A percentile compares a stretch with the other conserved stretches of the same genome.
Conservation (phyloP, 1,284 basidiomycete genomes). For the Macrocystidia cucumis region DNA sequence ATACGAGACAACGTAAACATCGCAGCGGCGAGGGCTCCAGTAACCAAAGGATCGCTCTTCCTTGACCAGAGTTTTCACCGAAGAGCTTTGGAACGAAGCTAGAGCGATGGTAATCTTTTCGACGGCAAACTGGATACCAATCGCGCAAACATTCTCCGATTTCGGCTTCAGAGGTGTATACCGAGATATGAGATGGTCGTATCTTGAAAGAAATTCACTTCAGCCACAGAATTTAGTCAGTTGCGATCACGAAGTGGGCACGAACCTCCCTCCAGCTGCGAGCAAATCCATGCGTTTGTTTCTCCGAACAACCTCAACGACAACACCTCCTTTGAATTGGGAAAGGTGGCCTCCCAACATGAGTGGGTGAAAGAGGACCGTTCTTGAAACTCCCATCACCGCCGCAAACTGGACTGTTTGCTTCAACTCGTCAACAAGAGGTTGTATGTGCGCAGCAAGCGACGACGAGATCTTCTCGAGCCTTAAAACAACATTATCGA, state of each 20-base stretch:
- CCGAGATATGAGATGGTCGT: constrained; percentile 65
- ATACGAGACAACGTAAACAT: constrained; percentile 79
- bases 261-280: constrained; percentile 73
- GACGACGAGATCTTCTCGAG: constrained; percentile 56
- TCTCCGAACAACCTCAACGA: constrained; percentile 67
- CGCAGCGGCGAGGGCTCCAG: constrained; percentile 82
- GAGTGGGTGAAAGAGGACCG: constrained; percentile 64
- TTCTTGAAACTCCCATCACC: constrained; percentile 54
- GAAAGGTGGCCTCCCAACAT: constrained; percentile 57
- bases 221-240: neutral
- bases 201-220: constrained; percentile 33
- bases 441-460: constrained; percentile 37
- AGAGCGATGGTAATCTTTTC: constrained; percentile 74
- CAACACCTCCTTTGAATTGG: constrained; percentile 68
- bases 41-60: constrained; percentile 80
- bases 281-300: constrained; percentile 68
- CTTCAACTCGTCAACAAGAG: constrained; percentile 55
- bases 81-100: constrained; percentile 64
- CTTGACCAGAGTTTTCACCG: constrained; percentile 63
- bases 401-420: constrained; percentile 55
- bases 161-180: constrained; percentile 52
- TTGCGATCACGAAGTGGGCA: constrained; percentile 1
- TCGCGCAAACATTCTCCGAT: constrained; percentile 50
- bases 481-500: constrained; percentile 45
- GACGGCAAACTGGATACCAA: constrained; percentile 72